Percentiles rank a stretch among this genome's conserved stretches.
Conservation (phyloP, 805 yeast genomes). For the Ogataea parapolymorpha region DNA sequence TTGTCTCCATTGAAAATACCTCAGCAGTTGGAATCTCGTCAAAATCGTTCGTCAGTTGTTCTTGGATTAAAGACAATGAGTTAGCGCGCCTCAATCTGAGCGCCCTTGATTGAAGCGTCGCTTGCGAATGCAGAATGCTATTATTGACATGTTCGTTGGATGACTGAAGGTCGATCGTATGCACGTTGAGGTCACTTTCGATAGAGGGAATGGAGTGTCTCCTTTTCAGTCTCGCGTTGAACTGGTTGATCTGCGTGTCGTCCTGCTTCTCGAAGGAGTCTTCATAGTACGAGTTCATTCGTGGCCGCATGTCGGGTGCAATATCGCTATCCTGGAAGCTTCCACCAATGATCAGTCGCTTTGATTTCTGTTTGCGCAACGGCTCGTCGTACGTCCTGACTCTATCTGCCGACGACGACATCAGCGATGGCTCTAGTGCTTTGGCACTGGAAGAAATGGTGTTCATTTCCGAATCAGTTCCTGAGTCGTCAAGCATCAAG, state of each 20-base stretch:
- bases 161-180: conserved; percentile 24
- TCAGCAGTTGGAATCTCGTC: conserved; percentile 19
- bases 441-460: conserved; percentile 1
- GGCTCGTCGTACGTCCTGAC: conserved; percentile 2
- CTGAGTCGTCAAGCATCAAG: background rate
- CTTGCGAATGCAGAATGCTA: conserved; percentile 11
- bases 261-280: conserved; percentile 1
- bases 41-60: conserved; percentile 9
- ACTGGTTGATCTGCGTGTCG: conserved; percentile 20
- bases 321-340: conserved; percentile 21
- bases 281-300: conserved; percentile 8
- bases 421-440: conserved; percentile 10
- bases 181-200: conserved; percentile 31
- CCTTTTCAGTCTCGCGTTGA: conserved; percentile 30
- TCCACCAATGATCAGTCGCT: conserved; percentile 22
- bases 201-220: conserved; percentile 40
- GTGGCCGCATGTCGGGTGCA: conserved; percentile 4
- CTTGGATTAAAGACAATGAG: conserved; percentile 32
- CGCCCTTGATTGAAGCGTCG: conserved; percentile 2
- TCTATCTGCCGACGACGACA: conserved; percentile 1
- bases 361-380: conserved; percentile 18
- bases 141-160: conserved; percentile 23
- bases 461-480: conserved; percentile 10
- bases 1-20: conserved; percentile 21
- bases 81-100: conserved; percentile 29